Base-by-base conservation (phyloP, 306 rosid species). In the Cucurbita moschata region DNA sequence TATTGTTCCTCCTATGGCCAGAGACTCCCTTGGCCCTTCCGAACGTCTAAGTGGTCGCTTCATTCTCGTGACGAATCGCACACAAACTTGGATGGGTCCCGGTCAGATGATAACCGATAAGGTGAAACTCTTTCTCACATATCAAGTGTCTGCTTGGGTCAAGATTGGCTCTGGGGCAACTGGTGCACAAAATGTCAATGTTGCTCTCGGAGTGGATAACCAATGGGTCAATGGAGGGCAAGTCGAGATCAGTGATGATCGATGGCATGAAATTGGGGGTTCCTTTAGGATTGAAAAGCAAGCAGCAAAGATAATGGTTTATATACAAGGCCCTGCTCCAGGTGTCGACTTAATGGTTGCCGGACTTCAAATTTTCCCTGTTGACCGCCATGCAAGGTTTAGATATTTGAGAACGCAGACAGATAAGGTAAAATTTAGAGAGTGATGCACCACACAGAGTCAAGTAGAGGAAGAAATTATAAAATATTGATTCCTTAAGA, bases 201-300 rank as follows among this genome's bases (percentile, higher is more conserved):
- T 89, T 62, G 92, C 95, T 21, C 80, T 94, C 3, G 64, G 90
- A 53, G 98, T 94, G 80, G 98, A 94, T 70, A 75, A 71, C 61
- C 95, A 94, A 59, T 94, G 98, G 98, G 98, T 86, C 77, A 90
- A 94, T 8, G 98, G 96, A 6, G 98, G 96, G 56, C 98, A 89
- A 59, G 82, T 59, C 43, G 92, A 86, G 75, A 72, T 82, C 69
- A 73, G 76, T 55, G 88, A 87, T 68, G 80, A 58, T 53, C 81
- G 85, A 75, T 94, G 98, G 98, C 88, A 89, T 73, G 98, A 94
- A 82, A 86, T 94, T 74, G 92, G 97, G 61, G 97, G 96, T 63
- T 94, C 97, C 19, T 94, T 90, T 75, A 87, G 97, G 87, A 82
- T 89, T 76, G 98, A 90, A 85, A 94, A 90, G 77, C 96, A 89